Percentiles rank a stretch among this genome's conserved stretches.
phyloP scores from a whole-genome alignment of 148 eudicot species.

The Bassia scoparia region DNA sequence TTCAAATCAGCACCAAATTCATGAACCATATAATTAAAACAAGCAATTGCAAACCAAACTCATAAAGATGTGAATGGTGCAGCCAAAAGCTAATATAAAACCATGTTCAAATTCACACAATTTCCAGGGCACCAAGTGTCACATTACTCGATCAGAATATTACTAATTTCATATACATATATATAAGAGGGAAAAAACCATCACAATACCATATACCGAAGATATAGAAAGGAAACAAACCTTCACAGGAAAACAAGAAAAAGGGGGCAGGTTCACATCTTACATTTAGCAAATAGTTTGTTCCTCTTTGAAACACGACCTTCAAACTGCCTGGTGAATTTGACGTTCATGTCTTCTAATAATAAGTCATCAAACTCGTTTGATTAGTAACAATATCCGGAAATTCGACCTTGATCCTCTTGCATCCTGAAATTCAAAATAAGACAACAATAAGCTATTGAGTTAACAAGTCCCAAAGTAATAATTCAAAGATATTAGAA shows the following conservation, averaged over 20 bases:
- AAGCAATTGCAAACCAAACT: slow-evolving; percentile 46
- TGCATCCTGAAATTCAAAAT: slow-evolving; percentile 46
- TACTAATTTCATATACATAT: no score
- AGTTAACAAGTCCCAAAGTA: not conserved
- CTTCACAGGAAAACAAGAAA: not conserved
- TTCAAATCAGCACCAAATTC: slow-evolving; percentile 14
- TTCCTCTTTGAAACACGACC: slow-evolving; percentile 88
- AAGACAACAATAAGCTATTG: slow-evolving; percentile 6
- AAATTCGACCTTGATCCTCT: slow-evolving; percentile 74
- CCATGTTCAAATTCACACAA: no score
- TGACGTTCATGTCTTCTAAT: slow-evolving; percentile 85
- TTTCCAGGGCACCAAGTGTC: no score
- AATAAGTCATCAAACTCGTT: slow-evolving; percentile 63
- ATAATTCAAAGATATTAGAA: not conserved
- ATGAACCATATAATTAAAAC: slow-evolving; percentile 40
- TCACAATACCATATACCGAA: no score
- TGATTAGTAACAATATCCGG: slow-evolving; percentile 68
- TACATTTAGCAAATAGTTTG: not conserved
- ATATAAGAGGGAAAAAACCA: no score
- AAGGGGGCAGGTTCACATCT: not conserved
- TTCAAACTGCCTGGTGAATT: slow-evolving; percentile 80
- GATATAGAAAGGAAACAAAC: not conserved
- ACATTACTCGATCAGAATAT: no score
- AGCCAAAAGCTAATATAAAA: no score
- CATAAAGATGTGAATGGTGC: no score